phyloP scores from a whole-genome alignment of 148 eudicot genomes.

The Pharnaceum exiguum region DNA sequence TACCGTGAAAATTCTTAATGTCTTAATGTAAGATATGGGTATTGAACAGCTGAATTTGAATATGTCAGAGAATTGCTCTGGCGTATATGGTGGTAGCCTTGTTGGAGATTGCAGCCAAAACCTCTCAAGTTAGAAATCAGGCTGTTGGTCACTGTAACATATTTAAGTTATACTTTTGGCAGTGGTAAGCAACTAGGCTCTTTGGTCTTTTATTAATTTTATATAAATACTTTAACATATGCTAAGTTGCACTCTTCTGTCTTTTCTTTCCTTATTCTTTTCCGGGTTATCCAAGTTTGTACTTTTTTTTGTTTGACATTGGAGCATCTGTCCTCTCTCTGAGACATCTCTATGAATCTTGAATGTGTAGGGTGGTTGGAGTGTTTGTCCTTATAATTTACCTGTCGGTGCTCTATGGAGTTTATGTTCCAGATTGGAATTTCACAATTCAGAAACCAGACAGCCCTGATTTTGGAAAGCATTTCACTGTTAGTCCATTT shows the following conservation, averaged over 20 bases:
- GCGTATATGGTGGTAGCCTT: conserved; percentile 74
- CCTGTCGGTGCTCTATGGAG: conserved; percentile 63
- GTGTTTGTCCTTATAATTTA: conserved; percentile 56
- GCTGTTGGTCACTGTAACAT: conserved; percentile 37
- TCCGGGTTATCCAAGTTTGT: neutral
- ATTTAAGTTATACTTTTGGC: conserved; percentile 59
- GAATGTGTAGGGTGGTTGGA: conserved; percentile 59
- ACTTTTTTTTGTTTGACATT: neutral
- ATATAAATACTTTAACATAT: too few species aligned
- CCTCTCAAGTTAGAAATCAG: conserved; percentile 24
- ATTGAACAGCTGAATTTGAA: conserved; percentile 6
- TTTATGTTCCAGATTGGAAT: conserved; percentile 84
- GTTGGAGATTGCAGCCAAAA: conserved; percentile 55
- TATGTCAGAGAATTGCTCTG: conserved; percentile 74
- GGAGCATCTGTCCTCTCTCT: neutral
- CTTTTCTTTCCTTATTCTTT: too few species aligned
- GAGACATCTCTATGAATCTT: neutral
- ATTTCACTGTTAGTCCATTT: conserved; percentile 64
- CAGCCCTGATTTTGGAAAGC: conserved; percentile 59
- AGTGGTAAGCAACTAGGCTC: conserved; percentile 44
- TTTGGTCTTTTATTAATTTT: neutral
- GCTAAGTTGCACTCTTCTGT: too few species aligned
- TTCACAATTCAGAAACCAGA: conserved; percentile 52
- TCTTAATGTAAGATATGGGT: neutral
- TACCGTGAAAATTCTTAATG: neutral